phyloP scores from a whole-genome alignment of 202 grass and related monocot genomes.

The Tripidium arundinaceum region DNA sequence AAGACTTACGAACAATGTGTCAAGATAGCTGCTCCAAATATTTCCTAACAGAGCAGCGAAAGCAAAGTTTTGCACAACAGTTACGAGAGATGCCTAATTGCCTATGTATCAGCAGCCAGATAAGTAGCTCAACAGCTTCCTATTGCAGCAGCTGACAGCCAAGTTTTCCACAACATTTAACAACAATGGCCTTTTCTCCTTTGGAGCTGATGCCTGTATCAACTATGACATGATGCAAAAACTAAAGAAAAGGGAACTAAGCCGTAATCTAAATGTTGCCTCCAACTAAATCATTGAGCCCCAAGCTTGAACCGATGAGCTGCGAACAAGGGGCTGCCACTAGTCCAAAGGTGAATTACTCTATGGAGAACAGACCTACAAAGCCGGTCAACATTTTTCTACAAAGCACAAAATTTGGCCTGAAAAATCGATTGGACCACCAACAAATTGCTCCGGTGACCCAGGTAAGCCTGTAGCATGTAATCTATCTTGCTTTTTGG shows the following conservation, averaged over 20 bases:
- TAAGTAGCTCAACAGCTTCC: too few relatives aligned
- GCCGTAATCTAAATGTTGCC: neutral
- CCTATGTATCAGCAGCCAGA: too few relatives aligned
- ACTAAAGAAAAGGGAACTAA: neutral
- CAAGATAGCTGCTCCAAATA: neutral
- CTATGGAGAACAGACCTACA: slow-evolving; percentile 12
- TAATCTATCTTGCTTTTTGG: too few relatives aligned
- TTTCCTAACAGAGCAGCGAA: neutral
- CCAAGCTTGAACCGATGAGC: neutral
- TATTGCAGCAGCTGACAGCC: neutral
- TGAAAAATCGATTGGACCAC: neutral
- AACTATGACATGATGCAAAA: slow-evolving; percentile 21
- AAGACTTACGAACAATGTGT: neutral
- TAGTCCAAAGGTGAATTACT: neutral
- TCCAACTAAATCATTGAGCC: neutral
- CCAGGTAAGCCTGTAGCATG: too few relatives aligned
- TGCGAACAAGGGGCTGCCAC: neutral
- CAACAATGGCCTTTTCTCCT: neutral
- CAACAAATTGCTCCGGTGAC: too few relatives aligned
- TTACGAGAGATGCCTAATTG: too few relatives aligned
- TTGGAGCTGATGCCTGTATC: neutral
- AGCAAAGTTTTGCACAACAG: neutral
- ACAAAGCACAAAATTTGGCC: neutral
- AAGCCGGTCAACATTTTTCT: too few relatives aligned
- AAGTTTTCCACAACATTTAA: neutral